A percentile compares a stretch with the other conserved stretches of the same genome.
Evolutionary conservation across 1,139 yeast species (phyloP).

Genomic region (Blastobotrys serpentis): DNA sequence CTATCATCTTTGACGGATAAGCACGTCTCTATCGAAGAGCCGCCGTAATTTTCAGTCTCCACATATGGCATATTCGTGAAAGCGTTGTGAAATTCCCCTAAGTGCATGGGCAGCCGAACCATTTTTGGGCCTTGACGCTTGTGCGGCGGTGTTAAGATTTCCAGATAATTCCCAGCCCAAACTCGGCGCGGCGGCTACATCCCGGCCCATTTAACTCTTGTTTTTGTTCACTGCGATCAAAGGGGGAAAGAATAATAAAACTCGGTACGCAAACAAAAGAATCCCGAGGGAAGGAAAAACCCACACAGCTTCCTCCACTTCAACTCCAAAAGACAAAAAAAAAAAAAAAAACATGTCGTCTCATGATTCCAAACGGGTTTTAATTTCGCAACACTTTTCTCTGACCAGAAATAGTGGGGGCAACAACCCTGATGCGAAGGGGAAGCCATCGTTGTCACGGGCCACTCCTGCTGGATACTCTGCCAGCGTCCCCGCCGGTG

Average conservation of each 20-base stretch:
- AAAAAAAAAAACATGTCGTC: conserved; percentile 9
- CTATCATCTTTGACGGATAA: conserved; percentile 11
- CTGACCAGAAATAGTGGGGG: neutral
- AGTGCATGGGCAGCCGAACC: conserved; percentile 1
- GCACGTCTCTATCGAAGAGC: neutral
- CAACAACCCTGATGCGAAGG: conserved; percentile 1
- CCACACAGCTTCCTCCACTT: no score
- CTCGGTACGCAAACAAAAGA: no score
- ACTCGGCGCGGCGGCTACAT: neutral
- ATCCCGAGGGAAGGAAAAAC: no score
- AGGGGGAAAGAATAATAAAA: neutral
- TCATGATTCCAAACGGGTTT: conserved; percentile 6
- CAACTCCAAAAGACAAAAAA: neutral
- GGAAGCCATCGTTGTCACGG: conserved; percentile 7
- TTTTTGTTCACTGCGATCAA: no score
- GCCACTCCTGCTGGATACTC: conserved; percentile 8
- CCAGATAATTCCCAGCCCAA: no score
- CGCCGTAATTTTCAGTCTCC: neutral
- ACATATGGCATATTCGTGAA: neutral
- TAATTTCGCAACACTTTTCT: conserved; percentile 5
- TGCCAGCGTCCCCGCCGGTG: conserved; percentile 5
- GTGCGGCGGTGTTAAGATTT: no score
- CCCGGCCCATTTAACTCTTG: no score
- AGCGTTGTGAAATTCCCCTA: neutral
- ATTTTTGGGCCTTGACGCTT: no score